A percentile compares a stretch with the other conserved stretches of the same genome.
Evolutionary conservation across 805 yeast genomes (phyloP).

Genomic region (Ogataea trehalophila): DNA sequence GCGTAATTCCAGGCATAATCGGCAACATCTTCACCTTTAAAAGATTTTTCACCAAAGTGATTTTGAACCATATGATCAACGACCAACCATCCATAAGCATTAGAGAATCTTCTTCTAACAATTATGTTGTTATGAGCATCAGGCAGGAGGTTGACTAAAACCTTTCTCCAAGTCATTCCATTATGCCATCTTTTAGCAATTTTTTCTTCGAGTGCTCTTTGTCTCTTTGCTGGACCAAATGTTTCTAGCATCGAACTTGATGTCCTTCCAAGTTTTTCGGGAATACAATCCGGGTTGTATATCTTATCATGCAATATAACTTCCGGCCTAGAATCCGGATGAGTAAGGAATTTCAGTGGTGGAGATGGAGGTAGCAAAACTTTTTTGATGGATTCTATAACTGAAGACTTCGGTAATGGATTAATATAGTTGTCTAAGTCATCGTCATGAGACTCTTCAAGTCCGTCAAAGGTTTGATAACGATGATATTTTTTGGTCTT

Average conservation of each 20-base stretch:
- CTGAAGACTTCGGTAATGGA: constrained; percentile 64
- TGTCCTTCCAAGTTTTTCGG: constrained; percentile 24
- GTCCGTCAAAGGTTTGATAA: constrained; percentile 25
- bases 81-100: constrained; percentile 94
- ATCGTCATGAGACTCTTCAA: constrained; percentile 7
- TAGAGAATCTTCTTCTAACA: constrained; percentile 83
- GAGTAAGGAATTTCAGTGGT: constrained; percentile 53
- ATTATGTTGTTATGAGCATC: constrained; percentile 94
- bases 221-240: constrained; percentile 34
- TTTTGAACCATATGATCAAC: constrained; percentile 72
- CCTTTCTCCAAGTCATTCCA: constrained; percentile 85
- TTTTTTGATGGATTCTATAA: constrained; percentile 72
- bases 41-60: constrained; percentile 43
- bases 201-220: constrained; percentile 58
- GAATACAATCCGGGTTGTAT: constrained; percentile 57
- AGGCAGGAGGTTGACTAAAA: constrained; percentile 76
- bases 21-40: constrained; percentile 20
- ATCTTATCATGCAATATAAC: constrained; percentile 79
- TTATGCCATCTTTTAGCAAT: constrained; percentile 89
- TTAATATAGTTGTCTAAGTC: constrained; percentile 12
- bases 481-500: constrained; percentile 22
- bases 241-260: constrained; percentile 21
- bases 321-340: constrained; percentile 57
- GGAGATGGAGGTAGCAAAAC: constrained; percentile 82
- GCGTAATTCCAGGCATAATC: constrained; percentile 15